Percentiles rank a stretch among this genome's conserved stretches.
phyloP scores from a whole-genome alignment of 192 early-diverging fungal genomes.

The Coemansia sp. region DNA sequence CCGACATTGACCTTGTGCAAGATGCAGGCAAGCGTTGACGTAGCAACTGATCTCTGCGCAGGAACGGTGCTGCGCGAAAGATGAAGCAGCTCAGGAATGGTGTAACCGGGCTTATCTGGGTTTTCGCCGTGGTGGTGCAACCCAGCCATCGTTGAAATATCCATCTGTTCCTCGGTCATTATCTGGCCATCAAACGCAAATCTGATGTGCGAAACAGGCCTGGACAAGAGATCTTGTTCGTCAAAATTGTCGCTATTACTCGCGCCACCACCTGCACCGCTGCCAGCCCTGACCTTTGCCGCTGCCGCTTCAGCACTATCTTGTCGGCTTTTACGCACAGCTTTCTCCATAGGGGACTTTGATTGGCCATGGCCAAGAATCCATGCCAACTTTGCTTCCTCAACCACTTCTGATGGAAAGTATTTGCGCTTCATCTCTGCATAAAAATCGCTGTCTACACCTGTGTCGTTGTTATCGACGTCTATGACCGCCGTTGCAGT shows the following conservation, averaged over 20 bases:
- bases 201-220: constrained; percentile 58
- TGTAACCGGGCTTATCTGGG: constrained; percentile 84
- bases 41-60: constrained; percentile 70
- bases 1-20: constrained; percentile 50
- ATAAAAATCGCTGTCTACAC: constrained; percentile 41
- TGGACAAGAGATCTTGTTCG: constrained; percentile 16
- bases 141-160: constrained; percentile 64
- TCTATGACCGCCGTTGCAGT: constrained; percentile 1
- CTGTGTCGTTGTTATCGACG: constrained; percentile 35
- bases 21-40: constrained; percentile 63
- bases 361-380: constrained; percentile 52
- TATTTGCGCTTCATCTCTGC: constrained; percentile 37
- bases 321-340: constrained; percentile 12
- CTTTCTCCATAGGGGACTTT: constrained; percentile 45
- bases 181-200: constrained; percentile 82
- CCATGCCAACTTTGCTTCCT: constrained; percentile 56
- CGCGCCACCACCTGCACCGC: too few relatives aligned
- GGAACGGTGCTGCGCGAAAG: constrained; percentile 79
- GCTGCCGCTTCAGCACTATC: constrained; percentile 10
- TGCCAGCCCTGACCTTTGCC: neutral
- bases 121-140: constrained; percentile 90
- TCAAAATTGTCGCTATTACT: neutral
- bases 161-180: constrained; percentile 52
- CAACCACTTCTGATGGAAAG: constrained; percentile 37
- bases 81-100: constrained; percentile 76